phyloP scores from a whole-genome alignment of 169 alveolate genomes.

The Plasmodium falciparum region DNA sequence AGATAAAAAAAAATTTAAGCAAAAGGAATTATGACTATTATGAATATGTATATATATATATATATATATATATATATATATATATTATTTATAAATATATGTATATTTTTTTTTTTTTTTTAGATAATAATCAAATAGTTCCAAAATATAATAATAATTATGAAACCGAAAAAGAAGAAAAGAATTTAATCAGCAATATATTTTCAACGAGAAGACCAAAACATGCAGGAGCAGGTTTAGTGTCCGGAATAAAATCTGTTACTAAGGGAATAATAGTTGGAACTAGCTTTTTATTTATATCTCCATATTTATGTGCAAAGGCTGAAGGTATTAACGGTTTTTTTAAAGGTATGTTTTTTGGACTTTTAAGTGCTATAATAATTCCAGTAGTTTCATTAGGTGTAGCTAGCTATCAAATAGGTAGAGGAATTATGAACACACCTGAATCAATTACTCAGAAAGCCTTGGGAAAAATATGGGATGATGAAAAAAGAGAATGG shows the following conservation, averaged over 20 bases:
- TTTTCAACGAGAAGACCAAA: slow-evolving; percentile 88
- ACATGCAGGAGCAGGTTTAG: slow-evolving; percentile 89
- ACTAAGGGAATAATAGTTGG: slow-evolving; percentile 93
- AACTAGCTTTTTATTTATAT: slow-evolving; percentile 89
- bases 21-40: background rate
- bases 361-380: slow-evolving; percentile 90
- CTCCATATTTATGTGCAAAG: slow-evolving; percentile 92
- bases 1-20: background rate
- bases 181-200: slow-evolving; percentile 80
- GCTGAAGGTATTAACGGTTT: slow-evolving; percentile 91
- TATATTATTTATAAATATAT: background rate
- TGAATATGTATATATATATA: background rate
- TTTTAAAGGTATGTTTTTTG: slow-evolving; percentile 92
- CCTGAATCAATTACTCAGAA: slow-evolving; percentile 91
- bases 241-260: slow-evolving; percentile 90
- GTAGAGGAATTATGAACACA: slow-evolving; percentile 90
- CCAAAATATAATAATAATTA: slow-evolving; percentile 10
- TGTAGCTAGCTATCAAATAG: slow-evolving; percentile 92
- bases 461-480: slow-evolving; percentile 91
- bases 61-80: background rate
- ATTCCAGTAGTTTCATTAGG: slow-evolving; percentile 91
- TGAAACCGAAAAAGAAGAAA: slow-evolving; percentile 48
- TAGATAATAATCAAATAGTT: slow-evolving; percentile 51
- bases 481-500: slow-evolving; percentile 90
- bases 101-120: background rate